Conservation (phyloP, 2,329 filamentous ascomycete species). For the Dendrostoma leiphaemia region DNA sequence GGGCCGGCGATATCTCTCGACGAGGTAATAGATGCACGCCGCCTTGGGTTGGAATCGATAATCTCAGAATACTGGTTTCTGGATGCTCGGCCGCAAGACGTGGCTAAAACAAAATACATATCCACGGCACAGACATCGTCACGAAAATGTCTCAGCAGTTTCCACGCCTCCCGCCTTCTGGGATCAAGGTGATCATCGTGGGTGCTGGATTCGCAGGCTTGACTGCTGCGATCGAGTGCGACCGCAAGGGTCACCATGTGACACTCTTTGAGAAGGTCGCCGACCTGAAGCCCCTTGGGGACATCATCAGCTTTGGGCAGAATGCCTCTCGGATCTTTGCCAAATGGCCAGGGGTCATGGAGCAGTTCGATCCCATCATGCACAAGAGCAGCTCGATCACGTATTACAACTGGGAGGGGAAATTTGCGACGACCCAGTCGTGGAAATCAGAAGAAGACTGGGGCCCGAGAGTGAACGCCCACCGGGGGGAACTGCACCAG, state of each 20-base stretch:
- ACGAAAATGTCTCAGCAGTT: slow-evolving; percentile 1
- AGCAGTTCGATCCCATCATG: slow-evolving; percentile 47
- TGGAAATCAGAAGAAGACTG: slow-evolving; percentile 30
- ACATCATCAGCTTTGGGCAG: slow-evolving; percentile 53
- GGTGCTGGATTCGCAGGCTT: slow-evolving; percentile 55
- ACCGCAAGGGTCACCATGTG: slow-evolving; percentile 50
- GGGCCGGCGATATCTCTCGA: neutral
- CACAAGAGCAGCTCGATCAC: slow-evolving; percentile 37
- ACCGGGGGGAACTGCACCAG: slow-evolving; percentile 51
- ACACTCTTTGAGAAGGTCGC: slow-evolving; percentile 45
- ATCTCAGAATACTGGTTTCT: too few species aligned
- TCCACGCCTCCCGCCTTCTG: slow-evolving; percentile 23
- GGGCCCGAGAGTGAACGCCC: slow-evolving; percentile 51
- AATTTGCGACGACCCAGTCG: slow-evolving; percentile 45
- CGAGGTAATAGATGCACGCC: too few species aligned
- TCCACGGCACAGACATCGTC: too few species aligned
- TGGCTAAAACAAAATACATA: too few species aligned
- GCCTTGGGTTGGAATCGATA: too few species aligned
- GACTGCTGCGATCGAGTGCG: slow-evolving; percentile 56
- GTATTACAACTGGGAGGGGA: slow-evolving; percentile 43
- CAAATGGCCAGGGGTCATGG: slow-evolving; percentile 51
- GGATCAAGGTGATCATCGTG: slow-evolving; percentile 44
- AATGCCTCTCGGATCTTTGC: slow-evolving; percentile 57
- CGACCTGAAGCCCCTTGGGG: slow-evolving; percentile 42
- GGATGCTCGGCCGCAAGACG: neutral